Evolutionary conservation across 768 basidiomycete species (phyloP).

Genomic region (Naganishia vishniacii): DNA sequence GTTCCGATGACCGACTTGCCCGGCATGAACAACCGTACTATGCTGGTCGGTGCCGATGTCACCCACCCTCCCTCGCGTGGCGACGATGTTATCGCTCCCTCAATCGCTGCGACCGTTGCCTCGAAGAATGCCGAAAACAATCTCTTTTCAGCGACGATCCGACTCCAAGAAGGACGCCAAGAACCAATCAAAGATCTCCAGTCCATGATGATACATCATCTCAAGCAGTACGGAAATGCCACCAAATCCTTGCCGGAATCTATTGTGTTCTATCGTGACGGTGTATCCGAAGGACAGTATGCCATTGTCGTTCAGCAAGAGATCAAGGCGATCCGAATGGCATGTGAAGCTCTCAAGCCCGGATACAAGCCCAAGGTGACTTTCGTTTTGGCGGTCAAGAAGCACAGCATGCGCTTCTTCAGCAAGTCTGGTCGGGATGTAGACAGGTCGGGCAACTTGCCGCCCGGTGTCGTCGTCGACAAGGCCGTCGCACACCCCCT

Average conservation of each 20-base stretch:
- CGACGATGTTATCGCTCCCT: slow-evolving; percentile 34
- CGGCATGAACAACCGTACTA: slow-evolving; percentile 39
- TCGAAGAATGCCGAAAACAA: slow-evolving; percentile 39
- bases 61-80: slow-evolving; percentile 42
- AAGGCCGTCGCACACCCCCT: slow-evolving; percentile 41
- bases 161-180: slow-evolving; percentile 45
- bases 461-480: slow-evolving; percentile 42
- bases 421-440: slow-evolving; percentile 31
- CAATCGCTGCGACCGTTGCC: slow-evolving; percentile 49
- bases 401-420: slow-evolving; percentile 47
- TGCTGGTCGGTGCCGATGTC: slow-evolving; percentile 48
- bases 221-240: slow-evolving; percentile 42
- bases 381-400: slow-evolving; percentile 44
- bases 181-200: slow-evolving; percentile 47
- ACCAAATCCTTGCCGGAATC: slow-evolving; percentile 34
- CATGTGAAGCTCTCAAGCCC: slow-evolving; percentile 34
- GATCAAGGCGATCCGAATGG: slow-evolving; percentile 40
- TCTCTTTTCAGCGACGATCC: slow-evolving; percentile 23
- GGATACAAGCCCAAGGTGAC: slow-evolving; percentile 46
- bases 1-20: slow-evolving; percentile 34
- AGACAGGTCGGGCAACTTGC: slow-evolving; percentile 41
- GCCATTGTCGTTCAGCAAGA: slow-evolving; percentile 44
- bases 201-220: slow-evolving; percentile 41
- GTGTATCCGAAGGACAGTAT: slow-evolving; percentile 44
- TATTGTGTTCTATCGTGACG: slow-evolving; percentile 48